Conservation (phyloP, 2,329 filamentous ascomycete species). For the Cladosporium sp. region DNA sequence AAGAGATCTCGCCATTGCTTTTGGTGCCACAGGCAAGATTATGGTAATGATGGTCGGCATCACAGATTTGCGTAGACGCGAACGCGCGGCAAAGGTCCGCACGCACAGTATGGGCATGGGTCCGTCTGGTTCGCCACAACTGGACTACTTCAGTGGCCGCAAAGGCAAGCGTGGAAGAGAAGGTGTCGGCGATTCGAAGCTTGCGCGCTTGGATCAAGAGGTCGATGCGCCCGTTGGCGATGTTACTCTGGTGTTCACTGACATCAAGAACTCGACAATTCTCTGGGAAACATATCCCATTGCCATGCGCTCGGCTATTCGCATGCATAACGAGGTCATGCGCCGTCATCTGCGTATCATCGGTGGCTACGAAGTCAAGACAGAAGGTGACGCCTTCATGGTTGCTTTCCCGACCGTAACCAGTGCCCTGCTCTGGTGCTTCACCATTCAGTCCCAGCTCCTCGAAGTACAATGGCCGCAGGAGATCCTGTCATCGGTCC, state of each 20-base stretch:
- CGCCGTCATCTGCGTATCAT: constrained; percentile 88
- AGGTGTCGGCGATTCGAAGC: constrained; percentile 73
- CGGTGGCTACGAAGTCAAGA: constrained; percentile 98
- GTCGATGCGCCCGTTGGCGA: constrained; percentile 89
- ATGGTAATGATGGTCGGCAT: constrained; percentile 99
- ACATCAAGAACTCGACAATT: constrained; percentile 97
- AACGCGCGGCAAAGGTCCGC: constrained; percentile 71
- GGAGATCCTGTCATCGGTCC: constrained; percentile 83
- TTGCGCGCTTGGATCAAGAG: constrained; percentile 83
- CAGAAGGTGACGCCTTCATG: constrained; percentile 99
- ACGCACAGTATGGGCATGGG: constrained; percentile 85
- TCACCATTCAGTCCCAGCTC: constrained; percentile 85
- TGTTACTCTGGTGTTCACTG: constrained; percentile 92
- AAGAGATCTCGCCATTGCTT: constrained; percentile 90
- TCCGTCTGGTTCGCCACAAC: constrained; percentile 65
- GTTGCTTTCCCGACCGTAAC: constrained; percentile 97
- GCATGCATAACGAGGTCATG: constrained; percentile 96
- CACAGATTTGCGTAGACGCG: constrained; percentile 82
- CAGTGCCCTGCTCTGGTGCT: constrained; percentile 91
- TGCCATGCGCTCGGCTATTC: constrained; percentile 95
- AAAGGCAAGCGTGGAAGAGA: constrained; percentile 62
- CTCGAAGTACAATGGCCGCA: constrained; percentile 90
- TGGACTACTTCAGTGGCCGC: constrained; percentile 68
- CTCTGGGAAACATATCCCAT: constrained; percentile 94
- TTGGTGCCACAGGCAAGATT: constrained; percentile 89